These are phyloP conservation scores for Lepidium aucheri DNA, from an alignment of 345 rosid species.

Conservation along the genomic window DNA sequence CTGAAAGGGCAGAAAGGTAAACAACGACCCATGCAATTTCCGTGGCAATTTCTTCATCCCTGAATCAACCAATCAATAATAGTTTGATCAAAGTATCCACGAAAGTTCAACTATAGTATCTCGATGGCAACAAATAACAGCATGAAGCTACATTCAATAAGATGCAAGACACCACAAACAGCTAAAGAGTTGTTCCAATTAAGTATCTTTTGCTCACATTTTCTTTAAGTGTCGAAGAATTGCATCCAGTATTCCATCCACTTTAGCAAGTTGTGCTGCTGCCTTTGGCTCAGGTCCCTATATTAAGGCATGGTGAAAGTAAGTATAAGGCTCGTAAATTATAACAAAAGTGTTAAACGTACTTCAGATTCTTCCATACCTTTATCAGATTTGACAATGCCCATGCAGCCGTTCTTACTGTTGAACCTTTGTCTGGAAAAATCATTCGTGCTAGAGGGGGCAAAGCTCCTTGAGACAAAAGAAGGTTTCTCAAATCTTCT, in stretches of 20 bases:
- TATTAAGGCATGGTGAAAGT: slow-evolving; percentile 25
- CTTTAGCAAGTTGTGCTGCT: slow-evolving; percentile 66
- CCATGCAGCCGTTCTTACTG: slow-evolving; percentile 96
- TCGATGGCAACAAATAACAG: neutral
- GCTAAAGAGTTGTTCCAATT: neutral
- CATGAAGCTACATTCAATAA: neutral
- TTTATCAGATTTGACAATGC: slow-evolving; percentile 92
- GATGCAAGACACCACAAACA: neutral
- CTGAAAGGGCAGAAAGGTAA: slow-evolving; percentile 95
- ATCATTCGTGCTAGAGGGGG: slow-evolving; percentile 92
- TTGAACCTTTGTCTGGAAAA: slow-evolving; percentile 87
- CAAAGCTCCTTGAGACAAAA: slow-evolving; percentile 88
- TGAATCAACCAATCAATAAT: slow-evolving; percentile 26
- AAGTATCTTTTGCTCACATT: slow-evolving; percentile 44
- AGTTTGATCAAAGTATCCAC: neutral
- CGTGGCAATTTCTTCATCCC: slow-evolving; percentile 87
- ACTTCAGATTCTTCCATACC: slow-evolving; percentile 36
- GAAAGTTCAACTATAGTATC: neutral
- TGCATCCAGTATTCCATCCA: slow-evolving; percentile 71
- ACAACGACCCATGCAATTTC: slow-evolving; percentile 97
- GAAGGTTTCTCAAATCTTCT: slow-evolving; percentile 74
- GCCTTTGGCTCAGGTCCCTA: slow-evolving; percentile 94
- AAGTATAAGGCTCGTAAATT: slow-evolving; percentile 22
- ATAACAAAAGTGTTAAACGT: neutral
- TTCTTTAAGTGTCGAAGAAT: slow-evolving; percentile 74